Conservation (phyloP, 169 alveolate species). For the Plasmodium fragile region DNA sequence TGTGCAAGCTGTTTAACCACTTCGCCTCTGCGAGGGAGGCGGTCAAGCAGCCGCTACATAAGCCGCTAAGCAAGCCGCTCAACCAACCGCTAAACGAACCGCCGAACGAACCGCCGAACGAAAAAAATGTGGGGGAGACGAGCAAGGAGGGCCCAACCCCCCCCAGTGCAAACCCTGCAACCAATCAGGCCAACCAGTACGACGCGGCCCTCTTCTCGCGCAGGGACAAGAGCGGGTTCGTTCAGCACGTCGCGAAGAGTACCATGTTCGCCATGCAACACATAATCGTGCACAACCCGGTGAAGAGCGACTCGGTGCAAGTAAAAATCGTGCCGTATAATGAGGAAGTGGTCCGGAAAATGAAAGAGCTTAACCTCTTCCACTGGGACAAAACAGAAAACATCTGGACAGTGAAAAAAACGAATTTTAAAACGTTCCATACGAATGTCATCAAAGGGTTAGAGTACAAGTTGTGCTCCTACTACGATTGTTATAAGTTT, state of each 20-base stretch:
- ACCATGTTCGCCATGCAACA: constrained; percentile 47
- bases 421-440: constrained; percentile 40
- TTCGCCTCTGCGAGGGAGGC: constrained; percentile 34
- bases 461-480: constrained; percentile 50
- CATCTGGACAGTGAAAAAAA: constrained; percentile 34
- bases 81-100: not conserved
- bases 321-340: constrained; percentile 52
- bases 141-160: not conserved
- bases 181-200: not conserved
- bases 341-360: constrained; percentile 37
- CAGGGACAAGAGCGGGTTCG: constrained; percentile 16
- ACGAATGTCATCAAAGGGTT: constrained; percentile 19
- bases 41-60: too few relatives aligned
- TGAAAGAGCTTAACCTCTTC: constrained; percentile 36
- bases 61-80: not conserved
- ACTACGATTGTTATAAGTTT: constrained; percentile 42
- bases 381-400: constrained; percentile 61
- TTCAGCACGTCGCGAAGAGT: constrained; percentile 27
- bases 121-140: not conserved
- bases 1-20: constrained; percentile 50
- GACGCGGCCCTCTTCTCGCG: constrained; percentile 12
- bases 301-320: constrained; percentile 22
- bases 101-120: not conserved
- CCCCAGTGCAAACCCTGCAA: not conserved
- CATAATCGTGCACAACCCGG: constrained; percentile 32